Base-by-base conservation (phyloP, 441 rosid species). In the Codiaeum variegatum region DNA sequence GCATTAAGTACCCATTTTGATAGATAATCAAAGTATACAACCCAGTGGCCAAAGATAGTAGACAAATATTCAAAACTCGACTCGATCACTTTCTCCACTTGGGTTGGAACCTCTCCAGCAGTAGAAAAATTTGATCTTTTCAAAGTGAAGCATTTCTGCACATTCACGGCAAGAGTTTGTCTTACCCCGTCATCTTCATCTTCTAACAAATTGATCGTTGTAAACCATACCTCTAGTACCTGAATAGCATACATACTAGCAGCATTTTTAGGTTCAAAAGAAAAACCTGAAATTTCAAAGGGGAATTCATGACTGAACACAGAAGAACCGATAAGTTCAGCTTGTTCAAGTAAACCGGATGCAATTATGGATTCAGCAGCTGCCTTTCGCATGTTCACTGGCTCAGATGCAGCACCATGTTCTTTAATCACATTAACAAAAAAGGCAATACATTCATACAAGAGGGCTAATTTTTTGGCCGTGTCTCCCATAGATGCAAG, bases 151-250 rank as follows among this genome's bases (percentile, higher is more conserved):
- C 89, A 87, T 81, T 86, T 91, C 73, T 88, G 94, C 58, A 95
- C 87, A 72, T 88, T 83, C 34, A 63, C 40, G 6, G 97, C 93
- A 66, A 90, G 88, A 79, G 70, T 80, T 78, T 89, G 85, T 75
- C 99, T 85, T 71, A 95, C 86, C 80, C 69, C 83, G 75, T 93
- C 94, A 75, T 96, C 99, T 86, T 96, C 99, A 55, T 96, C 99
- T 85, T 96, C 99, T 68, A 96, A 78, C 73, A 96, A 83, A 77
- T 83, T 87, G 84, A 96, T 84, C 80, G 97, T 90, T 8, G 85
- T 73, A 76, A 93, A 87, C 97, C 99, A 96, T 75, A 82, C 77
- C 73, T 82, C 88, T 62, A 96, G 84, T 44, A 88, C 78, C 73
- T 85, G 91, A 82, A 59, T 78, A 8, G 92, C 94, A 80, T 83